Evolutionary conservation across 495 filamentous ascomycete genomes (phyloP).

Genomic region (Neurospora sp.): DNA sequence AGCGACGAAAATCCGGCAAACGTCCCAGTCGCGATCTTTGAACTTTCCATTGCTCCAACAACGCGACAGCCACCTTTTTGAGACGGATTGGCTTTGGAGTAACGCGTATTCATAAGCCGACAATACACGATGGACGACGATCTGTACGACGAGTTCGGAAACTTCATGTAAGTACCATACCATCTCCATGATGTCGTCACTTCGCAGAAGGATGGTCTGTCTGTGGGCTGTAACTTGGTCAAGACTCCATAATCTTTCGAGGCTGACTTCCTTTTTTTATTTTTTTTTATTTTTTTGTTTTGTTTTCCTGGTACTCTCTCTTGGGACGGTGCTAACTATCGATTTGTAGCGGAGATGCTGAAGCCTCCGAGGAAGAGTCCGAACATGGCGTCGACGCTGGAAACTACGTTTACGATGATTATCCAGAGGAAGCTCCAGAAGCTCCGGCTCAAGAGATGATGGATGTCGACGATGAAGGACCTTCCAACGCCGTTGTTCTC

Average conservation of each 20-base stretch:
- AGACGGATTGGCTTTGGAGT: neutral
- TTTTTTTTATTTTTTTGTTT: too few relatives aligned
- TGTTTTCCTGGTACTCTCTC: neutral
- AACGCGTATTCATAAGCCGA: constrained; percentile 2
- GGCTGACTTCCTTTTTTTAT: neutral
- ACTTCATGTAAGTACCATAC: constrained; percentile 21
- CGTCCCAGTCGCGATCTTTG: neutral
- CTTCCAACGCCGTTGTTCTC: constrained; percentile 90
- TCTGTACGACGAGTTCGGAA: constrained; percentile 28
- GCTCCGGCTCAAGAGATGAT: constrained; percentile 73
- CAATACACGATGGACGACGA: constrained; percentile 25
- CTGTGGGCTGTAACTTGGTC: neutral
- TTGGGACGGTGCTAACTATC: constrained; percentile 1
- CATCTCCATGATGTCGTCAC: neutral
- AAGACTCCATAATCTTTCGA: neutral
- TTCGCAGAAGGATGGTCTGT: neutral
- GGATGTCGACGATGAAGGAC: constrained; percentile 89
- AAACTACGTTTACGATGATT: constrained; percentile 73
- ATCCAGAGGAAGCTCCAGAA: constrained; percentile 52
- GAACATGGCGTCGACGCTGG: constrained; percentile 61
- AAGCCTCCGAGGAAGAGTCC: constrained; percentile 79
- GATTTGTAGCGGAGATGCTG: constrained; percentile 56
- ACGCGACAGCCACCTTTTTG: neutral
- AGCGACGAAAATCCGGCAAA: neutral
- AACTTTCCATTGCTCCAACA: neutral